These are phyloP conservation scores for Colletotrichum sublineola DNA, from an alignment of 2,329 filamentous ascomycete genomes.

Conservation along the genomic window DNA sequence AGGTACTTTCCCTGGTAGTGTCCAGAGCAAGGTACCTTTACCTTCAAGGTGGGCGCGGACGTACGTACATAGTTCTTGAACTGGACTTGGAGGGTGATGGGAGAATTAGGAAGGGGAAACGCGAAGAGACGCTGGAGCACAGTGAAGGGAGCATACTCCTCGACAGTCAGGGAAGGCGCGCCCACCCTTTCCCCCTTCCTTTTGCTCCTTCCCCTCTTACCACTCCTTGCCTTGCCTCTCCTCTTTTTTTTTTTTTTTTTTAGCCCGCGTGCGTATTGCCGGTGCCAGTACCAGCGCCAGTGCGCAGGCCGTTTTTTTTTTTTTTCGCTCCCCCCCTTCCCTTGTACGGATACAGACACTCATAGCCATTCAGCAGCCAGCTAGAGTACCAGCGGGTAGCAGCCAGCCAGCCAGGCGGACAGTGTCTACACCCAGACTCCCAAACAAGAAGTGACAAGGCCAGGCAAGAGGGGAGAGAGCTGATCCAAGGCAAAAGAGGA, in stretches of 20 bases:
- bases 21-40: background rate
- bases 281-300: slow-evolving; percentile 28
- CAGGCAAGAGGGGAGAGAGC: slow-evolving; percentile 2
- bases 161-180: slow-evolving; percentile 36
- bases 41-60: slow-evolving; percentile 16
- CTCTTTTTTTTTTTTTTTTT: slow-evolving; percentile 5
- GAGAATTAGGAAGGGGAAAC: slow-evolving; percentile 29
- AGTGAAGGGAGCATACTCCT: slow-evolving; percentile 14
- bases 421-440: slow-evolving; percentile 10
- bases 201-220: slow-evolving; percentile 29
- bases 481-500: slow-evolving; percentile 27
- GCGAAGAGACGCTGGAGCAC: slow-evolving; percentile 25
- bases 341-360: slow-evolving; percentile 27
- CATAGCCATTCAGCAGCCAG: slow-evolving; percentile 38
- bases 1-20: slow-evolving; percentile 31
- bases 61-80: slow-evolving; percentile 15
- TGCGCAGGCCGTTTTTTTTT: slow-evolving; percentile 35
- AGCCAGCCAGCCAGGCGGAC: slow-evolving; percentile 12
- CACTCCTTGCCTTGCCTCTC: slow-evolving; percentile 15
- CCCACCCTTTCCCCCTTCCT: slow-evolving; percentile 33
- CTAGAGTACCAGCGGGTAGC: slow-evolving; percentile 16
- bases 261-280: background rate
- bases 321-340: background rate
- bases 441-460: slow-evolving; percentile 16
- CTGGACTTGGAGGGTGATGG: slow-evolving; percentile 14